Conservation (phyloP, 1,284 basidiomycete genomes). For the Apiotrichum montevideense region DNA sequence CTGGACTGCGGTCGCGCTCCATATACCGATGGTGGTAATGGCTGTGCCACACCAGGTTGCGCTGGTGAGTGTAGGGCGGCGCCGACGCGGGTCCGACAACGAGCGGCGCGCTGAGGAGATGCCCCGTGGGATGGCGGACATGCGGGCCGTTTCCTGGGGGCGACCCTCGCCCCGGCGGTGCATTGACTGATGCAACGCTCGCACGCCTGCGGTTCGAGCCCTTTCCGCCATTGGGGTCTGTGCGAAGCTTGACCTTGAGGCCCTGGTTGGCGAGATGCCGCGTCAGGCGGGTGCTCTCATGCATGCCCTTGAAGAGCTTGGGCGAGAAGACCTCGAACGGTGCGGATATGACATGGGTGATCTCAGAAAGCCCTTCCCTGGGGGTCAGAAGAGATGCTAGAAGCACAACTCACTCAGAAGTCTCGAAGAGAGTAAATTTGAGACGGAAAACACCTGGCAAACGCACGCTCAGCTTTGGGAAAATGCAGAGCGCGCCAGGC, state of each 20-base stretch:
- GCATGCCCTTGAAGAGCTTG: conserved; percentile 48
- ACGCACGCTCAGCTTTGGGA: conserved; percentile 45
- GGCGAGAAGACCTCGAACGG: conserved; percentile 48
- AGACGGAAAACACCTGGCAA: conserved; percentile 45
- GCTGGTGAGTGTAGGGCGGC: neutral
- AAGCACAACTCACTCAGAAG: conserved; percentile 32
- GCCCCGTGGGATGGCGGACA: neutral
- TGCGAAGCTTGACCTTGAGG: conserved; percentile 46
- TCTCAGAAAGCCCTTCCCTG: conserved; percentile 32
- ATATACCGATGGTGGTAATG: neutral
- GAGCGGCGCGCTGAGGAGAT: neutral
- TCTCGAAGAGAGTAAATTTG: conserved; percentile 45
- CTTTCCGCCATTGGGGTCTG: conserved; percentile 37
- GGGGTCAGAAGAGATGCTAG: neutral
- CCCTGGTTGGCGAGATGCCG: conserved; percentile 47
- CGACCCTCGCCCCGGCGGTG: neutral
- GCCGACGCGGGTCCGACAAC: neutral
- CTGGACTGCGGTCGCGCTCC: neutral
- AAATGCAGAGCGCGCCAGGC: conserved; percentile 41
- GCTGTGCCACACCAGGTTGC: conserved; percentile 1
- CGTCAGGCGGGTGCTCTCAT: conserved; percentile 44
- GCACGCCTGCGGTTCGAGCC: conserved; percentile 7
- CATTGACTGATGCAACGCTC: neutral
- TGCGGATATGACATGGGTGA: conserved; percentile 39
- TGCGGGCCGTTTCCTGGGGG: neutral